These are phyloP conservation scores for Diospyros lotus DNA, from an alignment of 148 eudicot species.

Conservation along the genomic window DNA sequence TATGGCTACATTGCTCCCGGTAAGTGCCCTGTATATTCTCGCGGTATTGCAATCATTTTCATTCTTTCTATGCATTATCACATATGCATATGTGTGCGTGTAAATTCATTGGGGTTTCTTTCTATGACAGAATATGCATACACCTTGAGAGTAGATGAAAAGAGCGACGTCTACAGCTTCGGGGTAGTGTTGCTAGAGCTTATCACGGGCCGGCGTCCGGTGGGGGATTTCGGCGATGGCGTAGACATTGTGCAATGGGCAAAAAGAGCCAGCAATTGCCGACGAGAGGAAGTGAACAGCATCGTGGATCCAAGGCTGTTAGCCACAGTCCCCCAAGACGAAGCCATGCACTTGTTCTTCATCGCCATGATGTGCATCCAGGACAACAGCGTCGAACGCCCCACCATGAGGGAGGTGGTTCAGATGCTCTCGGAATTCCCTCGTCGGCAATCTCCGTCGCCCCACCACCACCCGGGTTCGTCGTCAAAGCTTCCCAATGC, in stretches of 20 bases:
- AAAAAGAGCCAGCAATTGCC: constrained; percentile 39
- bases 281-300: constrained; percentile 42
- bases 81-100: neutral
- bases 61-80: too few species aligned
- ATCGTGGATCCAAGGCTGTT: constrained; percentile 55
- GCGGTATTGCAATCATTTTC: neutral
- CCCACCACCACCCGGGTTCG: neutral
- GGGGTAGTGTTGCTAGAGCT: constrained; percentile 88
- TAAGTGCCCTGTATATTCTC: constrained; percentile 8
- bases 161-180: constrained; percentile 90
- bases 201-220: constrained; percentile 69
- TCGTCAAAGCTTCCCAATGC: too few species aligned
- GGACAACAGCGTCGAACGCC: constrained; percentile 82
- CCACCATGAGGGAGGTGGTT: constrained; percentile 91
- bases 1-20: constrained; percentile 99
- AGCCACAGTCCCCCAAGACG: constrained; percentile 50
- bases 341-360: constrained; percentile 84
- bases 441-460: constrained; percentile 14
- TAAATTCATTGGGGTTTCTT: too few species aligned
- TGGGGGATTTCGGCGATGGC: constrained; percentile 91
- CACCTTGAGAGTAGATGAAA: constrained; percentile 79
- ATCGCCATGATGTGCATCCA: constrained; percentile 81
- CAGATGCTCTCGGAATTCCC: constrained; percentile 75
- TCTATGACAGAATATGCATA: constrained; percentile 74
- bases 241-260: constrained; percentile 84